These are phyloP conservation scores for Tetracentron sinense DNA, from an alignment of 164 flowering plant genomes.

Conservation along the genomic window DNA sequence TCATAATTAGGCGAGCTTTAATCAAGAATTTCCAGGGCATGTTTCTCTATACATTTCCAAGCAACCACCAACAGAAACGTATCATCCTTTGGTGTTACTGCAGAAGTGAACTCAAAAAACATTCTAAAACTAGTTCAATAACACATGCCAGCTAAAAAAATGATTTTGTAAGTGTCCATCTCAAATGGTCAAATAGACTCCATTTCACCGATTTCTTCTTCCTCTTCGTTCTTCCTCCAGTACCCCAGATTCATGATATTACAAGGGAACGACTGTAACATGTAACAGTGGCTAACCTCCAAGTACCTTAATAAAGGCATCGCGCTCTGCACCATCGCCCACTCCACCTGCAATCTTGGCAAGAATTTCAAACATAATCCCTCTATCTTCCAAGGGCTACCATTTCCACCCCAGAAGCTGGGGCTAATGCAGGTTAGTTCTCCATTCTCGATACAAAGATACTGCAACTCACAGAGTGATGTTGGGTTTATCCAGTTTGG, in stretches of 20 bases:
- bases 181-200: too few species aligned
- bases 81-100: too few species aligned
- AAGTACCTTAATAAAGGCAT: constrained; percentile 19
- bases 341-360: constrained; percentile 5
- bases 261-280: constrained; percentile 4
- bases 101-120: too few species aligned
- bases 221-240: neutral
- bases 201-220: too few species aligned
- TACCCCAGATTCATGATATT: neutral
- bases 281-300: constrained; percentile 20
- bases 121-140: too few species aligned
- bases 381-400: neutral
- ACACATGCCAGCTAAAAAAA: too few species aligned
- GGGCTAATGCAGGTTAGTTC: neutral
- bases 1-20: too few species aligned
- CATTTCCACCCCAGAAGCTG: constrained; percentile 1
- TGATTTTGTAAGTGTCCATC: too few species aligned
- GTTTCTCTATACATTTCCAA: too few species aligned
- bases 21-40: too few species aligned
- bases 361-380: constrained; percentile 8
- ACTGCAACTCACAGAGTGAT: constrained; percentile 9
- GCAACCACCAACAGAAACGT: too few species aligned
- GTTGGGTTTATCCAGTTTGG: constrained; percentile 21
- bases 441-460: constrained; percentile 20
- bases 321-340: constrained; percentile 1